A percentile compares a stretch with the other conserved stretches of the same genome.
These are phyloP conservation scores for Leavenworthia alabamica DNA, from an alignment of 345 rosid species.

Conservation along the genomic window DNA sequence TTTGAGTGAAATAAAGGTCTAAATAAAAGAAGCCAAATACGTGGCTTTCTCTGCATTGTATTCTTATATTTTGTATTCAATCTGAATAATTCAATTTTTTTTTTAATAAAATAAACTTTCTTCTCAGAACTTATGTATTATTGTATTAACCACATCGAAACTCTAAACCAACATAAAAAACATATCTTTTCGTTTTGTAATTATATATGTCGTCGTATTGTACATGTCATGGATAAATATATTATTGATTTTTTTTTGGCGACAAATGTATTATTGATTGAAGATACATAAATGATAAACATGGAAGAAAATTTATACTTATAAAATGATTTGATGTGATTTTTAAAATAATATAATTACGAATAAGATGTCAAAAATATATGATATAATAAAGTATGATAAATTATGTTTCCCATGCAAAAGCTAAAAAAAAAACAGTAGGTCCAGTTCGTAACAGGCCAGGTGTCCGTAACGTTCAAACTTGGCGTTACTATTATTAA, in stretches of 20 bases:
- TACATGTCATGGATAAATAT: neutral
- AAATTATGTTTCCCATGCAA: neutral
- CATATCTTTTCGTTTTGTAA: neutral
- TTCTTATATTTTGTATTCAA: neutral
- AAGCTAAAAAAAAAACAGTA: neutral
- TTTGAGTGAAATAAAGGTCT: neutral
- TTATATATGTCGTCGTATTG: neutral
- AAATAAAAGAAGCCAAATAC: slow-evolving; percentile 15
- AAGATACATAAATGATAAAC: too few species aligned
- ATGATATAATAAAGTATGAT: neutral
- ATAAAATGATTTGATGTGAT: too few species aligned
- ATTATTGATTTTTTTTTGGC: neutral
- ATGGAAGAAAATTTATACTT: neutral
- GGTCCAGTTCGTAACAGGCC: neutral
- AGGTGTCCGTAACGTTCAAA: neutral
- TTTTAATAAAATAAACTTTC: neutral
- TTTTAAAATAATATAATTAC: too few species aligned
- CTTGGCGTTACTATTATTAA: neutral
- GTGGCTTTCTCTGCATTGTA: neutral
- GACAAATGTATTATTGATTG: too few species aligned
- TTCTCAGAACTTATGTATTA: neutral
- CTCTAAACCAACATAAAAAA: neutral
- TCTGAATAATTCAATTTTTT: neutral
- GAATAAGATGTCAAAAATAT: too few species aligned
- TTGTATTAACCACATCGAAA: neutral